Conservation (phyloP, 208 protist species). For the Leishmania lainsoni region DNA sequence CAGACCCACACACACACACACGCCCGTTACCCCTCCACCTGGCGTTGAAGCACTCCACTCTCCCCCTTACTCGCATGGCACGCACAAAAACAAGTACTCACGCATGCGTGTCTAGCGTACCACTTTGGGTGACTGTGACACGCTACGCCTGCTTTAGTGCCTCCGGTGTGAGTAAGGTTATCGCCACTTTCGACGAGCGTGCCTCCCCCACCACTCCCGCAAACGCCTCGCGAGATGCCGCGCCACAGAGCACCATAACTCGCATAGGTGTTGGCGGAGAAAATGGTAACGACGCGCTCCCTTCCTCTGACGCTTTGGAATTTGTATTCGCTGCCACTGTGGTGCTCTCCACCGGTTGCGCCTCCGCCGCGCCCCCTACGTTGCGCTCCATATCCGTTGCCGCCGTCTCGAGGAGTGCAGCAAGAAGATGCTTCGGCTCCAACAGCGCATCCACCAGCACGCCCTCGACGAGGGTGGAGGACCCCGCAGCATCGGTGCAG, state of each 20-base stretch:
- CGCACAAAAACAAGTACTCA: too few species aligned
- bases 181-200: constrained; percentile 2
- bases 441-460: constrained; percentile 43
- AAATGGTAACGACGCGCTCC: background rate
- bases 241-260: constrained; percentile 34
- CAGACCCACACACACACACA: background rate
- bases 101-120: background rate
- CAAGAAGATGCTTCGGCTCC: constrained; percentile 45
- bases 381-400: background rate
- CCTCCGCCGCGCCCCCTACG: background rate
- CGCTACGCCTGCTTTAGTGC: background rate
- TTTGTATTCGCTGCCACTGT: constrained; percentile 8
- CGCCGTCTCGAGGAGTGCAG: constrained; percentile 30
- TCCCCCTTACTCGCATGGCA: background rate
- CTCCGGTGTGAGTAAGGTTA: constrained; percentile 14
- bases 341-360: background rate
- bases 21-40: background rate
- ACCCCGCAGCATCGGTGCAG: background rate
- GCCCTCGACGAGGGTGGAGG: constrained; percentile 11
- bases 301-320: background rate
- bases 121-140: background rate
- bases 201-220: constrained; percentile 20
- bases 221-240: constrained; percentile 17
- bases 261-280: background rate
- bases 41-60: background rate